These are phyloP conservation scores for Diaporthe citri DNA, from an alignment of 2,329 filamentous ascomycete species.

Conservation along the genomic window DNA sequence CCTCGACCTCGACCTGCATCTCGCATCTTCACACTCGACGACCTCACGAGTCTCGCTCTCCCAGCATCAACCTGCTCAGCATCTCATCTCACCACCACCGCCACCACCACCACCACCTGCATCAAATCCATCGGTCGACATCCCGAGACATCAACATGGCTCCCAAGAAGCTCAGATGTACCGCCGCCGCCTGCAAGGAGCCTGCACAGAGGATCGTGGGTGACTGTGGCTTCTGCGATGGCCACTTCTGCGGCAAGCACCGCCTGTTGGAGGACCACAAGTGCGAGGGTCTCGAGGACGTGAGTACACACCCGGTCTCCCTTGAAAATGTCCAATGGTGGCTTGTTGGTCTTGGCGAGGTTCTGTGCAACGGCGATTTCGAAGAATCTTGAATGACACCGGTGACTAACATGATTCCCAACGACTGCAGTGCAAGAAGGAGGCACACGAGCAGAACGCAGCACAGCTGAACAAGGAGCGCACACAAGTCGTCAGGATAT, in stretches of 20 bases:
- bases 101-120: neutral
- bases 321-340: slow-evolving; percentile 52
- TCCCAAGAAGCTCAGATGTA: slow-evolving; percentile 85
- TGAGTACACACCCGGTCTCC: slow-evolving; percentile 57
- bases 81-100: neutral
- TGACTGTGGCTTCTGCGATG: slow-evolving; percentile 94
- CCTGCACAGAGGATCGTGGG: slow-evolving; percentile 93
- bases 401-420: slow-evolving; percentile 31
- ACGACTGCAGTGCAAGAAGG: slow-evolving; percentile 85
- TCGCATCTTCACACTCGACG: neutral
- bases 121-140: slow-evolving; percentile 13
- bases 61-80: neutral
- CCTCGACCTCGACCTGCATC: neutral
- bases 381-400: neutral
- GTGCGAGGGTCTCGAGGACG: slow-evolving; percentile 91
- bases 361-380: slow-evolving; percentile 47
- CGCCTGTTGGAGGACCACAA: slow-evolving; percentile 93
- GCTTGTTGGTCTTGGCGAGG: slow-evolving; percentile 56
- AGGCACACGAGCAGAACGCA: slow-evolving; percentile 93
- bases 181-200: slow-evolving; percentile 89
- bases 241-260: slow-evolving; percentile 96
- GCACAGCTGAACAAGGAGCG: slow-evolving; percentile 92
- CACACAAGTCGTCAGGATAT: slow-evolving; percentile 85
- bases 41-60: neutral
- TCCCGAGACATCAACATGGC: slow-evolving; percentile 61